A percentile compares a stretch with the other conserved stretches of the same genome.
Conservation (phyloP, 1,139 yeast genomes). For the Protomyces arabidopsidicola region DNA sequence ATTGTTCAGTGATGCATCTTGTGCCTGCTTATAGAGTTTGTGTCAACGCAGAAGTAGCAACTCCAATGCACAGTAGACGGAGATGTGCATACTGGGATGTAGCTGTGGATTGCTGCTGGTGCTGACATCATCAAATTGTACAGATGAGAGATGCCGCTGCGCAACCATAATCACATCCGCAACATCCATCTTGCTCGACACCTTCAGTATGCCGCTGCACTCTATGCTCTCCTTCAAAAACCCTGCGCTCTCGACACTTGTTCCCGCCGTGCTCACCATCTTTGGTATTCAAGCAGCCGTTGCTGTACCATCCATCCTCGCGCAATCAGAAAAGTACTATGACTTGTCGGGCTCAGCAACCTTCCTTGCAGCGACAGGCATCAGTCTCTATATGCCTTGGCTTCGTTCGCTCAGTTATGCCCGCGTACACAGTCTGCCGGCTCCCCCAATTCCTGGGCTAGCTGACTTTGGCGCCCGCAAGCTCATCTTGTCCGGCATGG, state of each 20-base stretch:
- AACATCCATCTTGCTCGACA: background rate
- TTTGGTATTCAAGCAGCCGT: constrained; percentile 22
- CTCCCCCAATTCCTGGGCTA: constrained; percentile 5
- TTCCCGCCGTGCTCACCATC: constrained; percentile 12
- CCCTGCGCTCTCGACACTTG: constrained; percentile 16
- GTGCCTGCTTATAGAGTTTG: too few relatives aligned
- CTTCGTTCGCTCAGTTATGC: constrained; percentile 18
- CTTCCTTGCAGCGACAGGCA: constrained; percentile 16
- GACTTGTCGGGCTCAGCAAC: constrained; percentile 22
- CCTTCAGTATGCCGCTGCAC: constrained; percentile 10
- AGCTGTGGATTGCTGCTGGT: background rate
- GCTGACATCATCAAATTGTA: background rate
- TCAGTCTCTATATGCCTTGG: constrained; percentile 18
- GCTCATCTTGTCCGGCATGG: constrained; percentile 18
- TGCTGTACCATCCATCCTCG: constrained; percentile 20
- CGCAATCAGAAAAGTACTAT: constrained; percentile 22
- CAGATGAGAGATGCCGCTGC: too few relatives aligned
- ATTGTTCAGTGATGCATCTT: too few relatives aligned
- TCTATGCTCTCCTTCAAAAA: constrained; percentile 15
- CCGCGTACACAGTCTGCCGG: constrained; percentile 8
- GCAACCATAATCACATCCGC: background rate
- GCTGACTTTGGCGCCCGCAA: constrained; percentile 7
- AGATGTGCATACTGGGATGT: too few relatives aligned
- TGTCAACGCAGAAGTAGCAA: too few relatives aligned
- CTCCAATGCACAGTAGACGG: too few relatives aligned